Percentiles rank a stretch among this genome's conserved stretches.
These are phyloP conservation scores for Phytopythium boreale DNA, from an alignment of 352 stramenopile genomes.

Conservation along the genomic window DNA sequence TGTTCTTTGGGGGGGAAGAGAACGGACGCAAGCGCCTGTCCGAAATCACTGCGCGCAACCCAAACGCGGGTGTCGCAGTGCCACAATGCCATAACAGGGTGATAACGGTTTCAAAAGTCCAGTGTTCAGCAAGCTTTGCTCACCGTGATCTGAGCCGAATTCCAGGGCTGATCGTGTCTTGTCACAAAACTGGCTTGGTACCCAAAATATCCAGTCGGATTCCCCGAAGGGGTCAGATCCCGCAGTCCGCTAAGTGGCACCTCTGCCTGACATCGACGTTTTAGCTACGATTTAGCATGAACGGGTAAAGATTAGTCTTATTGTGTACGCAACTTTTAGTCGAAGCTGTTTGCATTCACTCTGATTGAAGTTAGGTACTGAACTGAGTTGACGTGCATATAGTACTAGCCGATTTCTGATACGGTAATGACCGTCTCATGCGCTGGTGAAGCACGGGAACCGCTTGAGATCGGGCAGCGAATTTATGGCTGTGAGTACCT, in stretches of 20 bases:
- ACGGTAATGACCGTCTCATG: slow-evolving; percentile 7
- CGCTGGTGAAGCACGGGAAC: slow-evolving; percentile 50
- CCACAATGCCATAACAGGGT: neutral
- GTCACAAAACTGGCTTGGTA: neutral
- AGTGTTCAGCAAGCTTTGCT: neutral
- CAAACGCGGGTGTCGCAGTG: neutral
- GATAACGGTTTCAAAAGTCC: neutral
- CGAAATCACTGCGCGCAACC: neutral
- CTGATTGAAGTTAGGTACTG: neutral
- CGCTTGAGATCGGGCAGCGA: slow-evolving; percentile 36
- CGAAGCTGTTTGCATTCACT: neutral
- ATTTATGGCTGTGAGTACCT: slow-evolving; percentile 47
- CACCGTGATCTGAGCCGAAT: neutral
- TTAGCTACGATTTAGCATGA: too few species aligned
- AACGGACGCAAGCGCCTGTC: neutral
- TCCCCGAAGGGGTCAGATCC: neutral
- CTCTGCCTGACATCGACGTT: too few species aligned
- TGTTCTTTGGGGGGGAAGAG: neutral
- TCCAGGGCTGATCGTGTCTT: neutral
- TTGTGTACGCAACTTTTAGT: too few species aligned
- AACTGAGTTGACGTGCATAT: neutral
- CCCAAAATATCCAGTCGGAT: neutral
- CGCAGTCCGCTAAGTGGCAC: too few species aligned
- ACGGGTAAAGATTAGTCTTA: too few species aligned
- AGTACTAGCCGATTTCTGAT: neutral